Evolutionary conservation across 2,329 filamentous ascomycete genomes (phyloP).

Genomic region (Apiospora marii): DNA sequence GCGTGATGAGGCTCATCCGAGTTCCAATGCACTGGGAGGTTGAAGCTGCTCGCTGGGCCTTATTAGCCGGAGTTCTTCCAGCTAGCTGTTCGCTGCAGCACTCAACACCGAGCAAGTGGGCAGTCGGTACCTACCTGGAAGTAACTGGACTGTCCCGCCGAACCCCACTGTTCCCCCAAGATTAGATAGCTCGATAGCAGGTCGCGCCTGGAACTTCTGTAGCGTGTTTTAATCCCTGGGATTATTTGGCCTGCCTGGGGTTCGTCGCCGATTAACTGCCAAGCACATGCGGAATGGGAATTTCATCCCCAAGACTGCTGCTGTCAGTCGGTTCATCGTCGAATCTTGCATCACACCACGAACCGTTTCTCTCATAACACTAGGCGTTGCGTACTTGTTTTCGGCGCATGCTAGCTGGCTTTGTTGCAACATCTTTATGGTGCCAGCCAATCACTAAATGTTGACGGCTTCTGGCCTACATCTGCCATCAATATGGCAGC

Average conservation of each 20-base stretch:
- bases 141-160: background rate
- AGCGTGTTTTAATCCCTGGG: constrained; percentile 12
- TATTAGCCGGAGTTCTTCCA: constrained; percentile 19
- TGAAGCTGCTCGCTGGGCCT: background rate
- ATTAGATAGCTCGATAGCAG: constrained; percentile 12
- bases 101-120: background rate
- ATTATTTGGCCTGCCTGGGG: background rate
- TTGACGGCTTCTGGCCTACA: constrained; percentile 36
- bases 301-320: constrained; percentile 10
- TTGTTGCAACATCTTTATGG: constrained; percentile 8
- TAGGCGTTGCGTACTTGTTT: background rate
- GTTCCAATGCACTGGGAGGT: constrained; percentile 8
- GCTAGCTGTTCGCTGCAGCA: background rate
- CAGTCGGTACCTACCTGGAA: background rate
- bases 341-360: background rate
- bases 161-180: constrained; percentile 9
- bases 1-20: constrained; percentile 12
- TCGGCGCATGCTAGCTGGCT: background rate
- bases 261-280: background rate
- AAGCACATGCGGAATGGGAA: constrained; percentile 16
- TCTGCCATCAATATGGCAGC: constrained; percentile 26
- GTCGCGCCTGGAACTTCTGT: constrained; percentile 16
- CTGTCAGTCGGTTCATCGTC: constrained; percentile 16
- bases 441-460: constrained; percentile 30
- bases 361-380: background rate